Evolutionary conservation across 768 basidiomycete genomes (phyloP).

Genomic region (Sarcomyxa edulis): DNA sequence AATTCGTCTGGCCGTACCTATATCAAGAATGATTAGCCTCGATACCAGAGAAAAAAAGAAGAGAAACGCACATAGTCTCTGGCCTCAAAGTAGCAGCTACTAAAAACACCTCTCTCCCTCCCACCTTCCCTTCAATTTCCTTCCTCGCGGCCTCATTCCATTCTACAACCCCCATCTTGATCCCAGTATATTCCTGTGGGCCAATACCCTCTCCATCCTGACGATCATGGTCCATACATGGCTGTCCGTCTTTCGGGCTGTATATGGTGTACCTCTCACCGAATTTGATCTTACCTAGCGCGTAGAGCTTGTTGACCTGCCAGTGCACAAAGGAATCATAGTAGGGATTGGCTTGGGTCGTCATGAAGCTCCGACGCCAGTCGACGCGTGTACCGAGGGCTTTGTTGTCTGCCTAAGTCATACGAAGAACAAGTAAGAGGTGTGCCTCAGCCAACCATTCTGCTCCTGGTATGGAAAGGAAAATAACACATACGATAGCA

Average conservation of each 20-base stretch:
- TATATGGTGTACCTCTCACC: conserved; percentile 98
- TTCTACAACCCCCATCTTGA: conserved; percentile 90
- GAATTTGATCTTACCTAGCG: conserved; percentile 91
- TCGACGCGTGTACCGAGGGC: conserved; percentile 93
- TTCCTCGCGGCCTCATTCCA: conserved; percentile 72
- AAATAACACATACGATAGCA: conserved; percentile 57
- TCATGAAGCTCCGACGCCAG: conserved; percentile 93
- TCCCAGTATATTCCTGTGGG: conserved; percentile 90
- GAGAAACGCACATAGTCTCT: conserved; percentile 79
- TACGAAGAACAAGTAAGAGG: conserved; percentile 1
- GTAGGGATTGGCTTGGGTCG: conserved; percentile 94
- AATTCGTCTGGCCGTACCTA: conserved; percentile 98
- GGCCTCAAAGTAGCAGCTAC: conserved; percentile 96
- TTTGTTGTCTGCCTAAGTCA: conserved; percentile 55
- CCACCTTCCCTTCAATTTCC: conserved; percentile 61
- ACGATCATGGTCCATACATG: conserved; percentile 99
- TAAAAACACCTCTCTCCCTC: conserved; percentile 78
- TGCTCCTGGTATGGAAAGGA: not conserved
- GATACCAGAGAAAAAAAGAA: conserved; percentile 5
- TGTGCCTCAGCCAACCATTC: not conserved
- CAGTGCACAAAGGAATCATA: conserved; percentile 96
- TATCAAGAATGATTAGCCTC: not conserved
- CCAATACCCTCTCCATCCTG: conserved; percentile 91
- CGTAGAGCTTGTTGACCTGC: conserved; percentile 93
- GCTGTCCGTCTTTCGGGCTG: conserved; percentile 97